Conservation (phyloP, 176 grass and related monocot genomes). For the Zoysia japonica region DNA sequence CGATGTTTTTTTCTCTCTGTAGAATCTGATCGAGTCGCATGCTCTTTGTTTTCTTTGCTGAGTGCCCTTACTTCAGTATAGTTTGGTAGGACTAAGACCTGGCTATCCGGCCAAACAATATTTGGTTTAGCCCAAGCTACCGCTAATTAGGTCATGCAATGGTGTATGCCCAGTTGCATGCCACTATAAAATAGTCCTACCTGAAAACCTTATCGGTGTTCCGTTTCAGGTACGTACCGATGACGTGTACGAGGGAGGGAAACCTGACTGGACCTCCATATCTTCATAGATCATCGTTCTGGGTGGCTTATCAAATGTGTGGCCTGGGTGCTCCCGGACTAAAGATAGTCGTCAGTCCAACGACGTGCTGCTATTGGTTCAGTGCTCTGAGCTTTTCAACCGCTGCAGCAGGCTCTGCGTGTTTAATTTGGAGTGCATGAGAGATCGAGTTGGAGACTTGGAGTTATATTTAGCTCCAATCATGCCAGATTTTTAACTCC, state of each 20-base stretch:
- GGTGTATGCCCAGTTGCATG: too few species aligned
- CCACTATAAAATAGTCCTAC: too few species aligned
- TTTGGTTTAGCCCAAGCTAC: too few species aligned
- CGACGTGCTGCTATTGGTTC: background rate
- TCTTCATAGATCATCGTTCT: background rate
- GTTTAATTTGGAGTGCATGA: background rate
- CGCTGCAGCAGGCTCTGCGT: background rate
- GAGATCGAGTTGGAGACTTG: background rate
- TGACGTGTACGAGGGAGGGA: background rate
- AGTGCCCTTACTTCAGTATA: too few species aligned
- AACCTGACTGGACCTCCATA: constrained; percentile 22
- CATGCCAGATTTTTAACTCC: background rate
- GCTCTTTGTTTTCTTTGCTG: too few species aligned
- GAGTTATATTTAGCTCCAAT: constrained; percentile 10
- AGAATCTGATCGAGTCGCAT: too few species aligned
- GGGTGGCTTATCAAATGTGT: background rate
- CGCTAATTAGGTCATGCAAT: too few species aligned
- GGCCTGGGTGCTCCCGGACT: background rate
- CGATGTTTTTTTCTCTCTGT: too few species aligned
- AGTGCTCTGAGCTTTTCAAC: constrained; percentile 20
- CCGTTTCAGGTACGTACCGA: constrained; percentile 18
- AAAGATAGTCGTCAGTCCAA: background rate
- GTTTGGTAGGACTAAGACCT: too few species aligned
- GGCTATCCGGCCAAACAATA: too few species aligned
- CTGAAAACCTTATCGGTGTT: too few species aligned